phyloP scores from a whole-genome alignment of 2,329 filamentous ascomycete species.

The Claviceps spartinae region DNA sequence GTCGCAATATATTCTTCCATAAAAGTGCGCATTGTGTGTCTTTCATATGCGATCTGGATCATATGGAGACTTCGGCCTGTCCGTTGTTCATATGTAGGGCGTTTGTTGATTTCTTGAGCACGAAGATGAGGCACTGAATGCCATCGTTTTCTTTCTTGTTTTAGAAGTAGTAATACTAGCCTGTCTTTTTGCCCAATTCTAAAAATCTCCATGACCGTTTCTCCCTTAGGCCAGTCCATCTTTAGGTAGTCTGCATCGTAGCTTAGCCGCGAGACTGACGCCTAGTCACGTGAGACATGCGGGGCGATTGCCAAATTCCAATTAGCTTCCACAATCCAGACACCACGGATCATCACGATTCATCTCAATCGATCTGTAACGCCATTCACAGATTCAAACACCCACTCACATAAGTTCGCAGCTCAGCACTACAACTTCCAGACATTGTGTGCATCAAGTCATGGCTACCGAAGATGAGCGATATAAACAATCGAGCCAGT shows the following conservation, averaged over 20 bases:
- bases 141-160: not conserved
- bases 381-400: not conserved
- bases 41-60: not conserved
- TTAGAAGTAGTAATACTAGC: too few relatives aligned
- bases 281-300: constrained; percentile 7
- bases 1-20: not conserved
- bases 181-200: not conserved
- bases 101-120: too few relatives aligned
- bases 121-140: too few relatives aligned
- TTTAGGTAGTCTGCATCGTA: not conserved
- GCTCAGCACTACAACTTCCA: not conserved
- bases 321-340: not conserved
- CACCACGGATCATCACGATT: not conserved
- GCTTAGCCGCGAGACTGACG: not conserved
- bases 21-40: not conserved
- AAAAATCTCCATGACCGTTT: not conserved
- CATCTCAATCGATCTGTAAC: not conserved
- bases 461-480: constrained; percentile 81
- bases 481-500: constrained; percentile 84
- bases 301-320: not conserved
- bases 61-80: not conserved
- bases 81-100: too few relatives aligned
- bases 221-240: too few relatives aligned
- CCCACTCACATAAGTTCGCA: not conserved
- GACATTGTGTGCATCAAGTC: not conserved